These are phyloP conservation scores for Fusarium mexicanum DNA, from an alignment of 2,329 filamentous ascomycete species.

Conservation along the genomic window DNA sequence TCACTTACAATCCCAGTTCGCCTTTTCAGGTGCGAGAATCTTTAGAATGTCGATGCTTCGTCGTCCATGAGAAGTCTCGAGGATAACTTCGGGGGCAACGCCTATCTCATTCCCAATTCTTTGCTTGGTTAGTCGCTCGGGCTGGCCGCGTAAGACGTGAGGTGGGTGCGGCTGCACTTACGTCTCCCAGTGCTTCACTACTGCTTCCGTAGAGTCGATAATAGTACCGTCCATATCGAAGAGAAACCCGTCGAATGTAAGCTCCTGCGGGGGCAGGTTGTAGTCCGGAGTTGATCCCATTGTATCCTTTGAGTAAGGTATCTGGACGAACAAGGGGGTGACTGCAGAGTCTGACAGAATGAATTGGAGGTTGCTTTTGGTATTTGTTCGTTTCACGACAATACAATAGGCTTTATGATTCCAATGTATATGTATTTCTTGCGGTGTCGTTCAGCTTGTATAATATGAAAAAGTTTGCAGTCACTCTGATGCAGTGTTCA, in stretches of 20 bases:
- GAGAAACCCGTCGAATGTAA: slow-evolving; percentile 66
- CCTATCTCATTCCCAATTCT: slow-evolving; percentile 86
- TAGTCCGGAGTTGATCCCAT: slow-evolving; percentile 53
- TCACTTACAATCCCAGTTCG: slow-evolving; percentile 89
- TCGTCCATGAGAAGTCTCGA: slow-evolving; percentile 90
- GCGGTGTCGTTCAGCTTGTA: neutral
- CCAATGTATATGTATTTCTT: neutral
- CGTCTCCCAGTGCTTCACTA: slow-evolving; percentile 81
- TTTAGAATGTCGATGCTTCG: slow-evolving; percentile 87
- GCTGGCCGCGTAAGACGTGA: neutral
- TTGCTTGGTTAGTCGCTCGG: slow-evolving; percentile 5
- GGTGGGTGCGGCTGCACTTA: slow-evolving; percentile 49
- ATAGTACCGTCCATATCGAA: slow-evolving; percentile 87
- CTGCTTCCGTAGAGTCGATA: slow-evolving; percentile 81
- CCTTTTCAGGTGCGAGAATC: slow-evolving; percentile 82
- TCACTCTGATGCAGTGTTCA: neutral
- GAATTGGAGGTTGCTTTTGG: neutral
- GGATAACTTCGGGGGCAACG: slow-evolving; percentile 83
- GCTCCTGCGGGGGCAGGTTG: slow-evolving; percentile 55
- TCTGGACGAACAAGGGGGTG: neutral
- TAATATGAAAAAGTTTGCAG: neutral
- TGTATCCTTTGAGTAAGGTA: neutral
- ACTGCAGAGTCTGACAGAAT: neutral
- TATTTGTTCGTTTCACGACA: neutral
- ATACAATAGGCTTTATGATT: neutral